A percentile compares a stretch with the other conserved stretches of the same genome.
Conservation (phyloP, 805 yeast genomes). For the Maudiozyma serrabonitensis region DNA sequence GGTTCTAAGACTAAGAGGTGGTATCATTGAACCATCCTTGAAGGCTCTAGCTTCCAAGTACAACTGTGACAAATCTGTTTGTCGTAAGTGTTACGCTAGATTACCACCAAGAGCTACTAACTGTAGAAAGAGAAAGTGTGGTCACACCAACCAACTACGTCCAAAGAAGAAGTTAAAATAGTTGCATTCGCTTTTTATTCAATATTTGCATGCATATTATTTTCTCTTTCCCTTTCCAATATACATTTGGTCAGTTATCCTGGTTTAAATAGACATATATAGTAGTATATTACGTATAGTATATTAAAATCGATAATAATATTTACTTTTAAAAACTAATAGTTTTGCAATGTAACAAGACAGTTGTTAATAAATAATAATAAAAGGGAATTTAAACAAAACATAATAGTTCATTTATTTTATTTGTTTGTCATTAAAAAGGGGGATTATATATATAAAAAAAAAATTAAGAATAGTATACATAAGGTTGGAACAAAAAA, state of each 20-base stretch:
- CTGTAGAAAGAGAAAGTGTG: conserved; percentile 99
- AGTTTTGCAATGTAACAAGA: too few species aligned
- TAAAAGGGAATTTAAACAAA: neutral
- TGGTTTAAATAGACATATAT: too few species aligned
- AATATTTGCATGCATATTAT: conserved; percentile 13
- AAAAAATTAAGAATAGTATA: too few species aligned
- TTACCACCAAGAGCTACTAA: conserved; percentile 99
- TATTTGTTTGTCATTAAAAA: neutral
- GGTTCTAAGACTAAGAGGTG: conserved; percentile 67
- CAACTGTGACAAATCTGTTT: conserved; percentile 97
- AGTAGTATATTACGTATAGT: too few species aligned
- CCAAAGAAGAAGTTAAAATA: conserved; percentile 97
- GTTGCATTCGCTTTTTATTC: conserved; percentile 21
- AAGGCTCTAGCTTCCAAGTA: conserved; percentile 96
- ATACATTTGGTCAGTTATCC: neutral
- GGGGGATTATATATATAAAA: neutral
- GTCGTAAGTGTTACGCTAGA: conserved; percentile 99
- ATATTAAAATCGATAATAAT: too few species aligned
- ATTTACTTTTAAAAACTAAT: too few species aligned
- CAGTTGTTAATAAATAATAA: too few species aligned
- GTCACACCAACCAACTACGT: conserved; percentile 98
- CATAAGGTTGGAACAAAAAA: too few species aligned
- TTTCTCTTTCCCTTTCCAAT: neutral
- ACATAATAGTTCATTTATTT: neutral
- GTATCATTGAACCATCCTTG: conserved; percentile 92